Base-by-base conservation (phyloP, 1,139 yeast species). In the Blastobotrys apis region DNA sequence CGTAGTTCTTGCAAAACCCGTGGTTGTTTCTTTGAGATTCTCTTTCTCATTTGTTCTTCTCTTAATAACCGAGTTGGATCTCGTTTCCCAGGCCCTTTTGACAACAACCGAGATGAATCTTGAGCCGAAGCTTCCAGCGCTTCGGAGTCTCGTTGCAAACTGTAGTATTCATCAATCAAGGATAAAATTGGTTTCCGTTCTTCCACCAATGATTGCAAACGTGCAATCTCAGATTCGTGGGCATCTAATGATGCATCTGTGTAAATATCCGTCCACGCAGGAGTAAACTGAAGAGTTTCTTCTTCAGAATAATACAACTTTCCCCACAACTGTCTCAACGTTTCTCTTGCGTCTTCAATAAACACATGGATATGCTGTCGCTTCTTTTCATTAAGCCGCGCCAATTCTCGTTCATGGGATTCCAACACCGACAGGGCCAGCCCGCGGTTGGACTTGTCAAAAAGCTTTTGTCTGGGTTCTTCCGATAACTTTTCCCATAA, bases 31-130 rank as follows among this genome's bases (percentile, higher is more conserved):
- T 79, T 80, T 23, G 78, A 68, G 4, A 90, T 71, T 45, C 75
- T 74, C 55, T 83, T 82, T 43, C 97, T 71, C 35, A 80, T 71
- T 57, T 76, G 81, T 57, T 88, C 96, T 62, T 92, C 97, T 49
- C 83, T 76, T 49, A 85, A 72, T 45, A 90, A 67, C 22, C 88
- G 81, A 49, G 81, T 81, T 53, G 94, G 90, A 2, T 65, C 69
- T 2, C 65, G 54, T 10, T 53, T 53, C 6, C 61, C 68, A 1
- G 64, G 55, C 52, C 87, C 81, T 56, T 85, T 78, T 50, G 84
- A 77, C 42, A 84, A 67, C 34, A 90, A 69, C 50, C 97, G 72
- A 0, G 94, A 80, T 0, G 96, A 81, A 59, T 92, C 94, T 55
- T 80, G 82, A 1, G 85, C 76, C 4, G 94, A 79, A 52, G 79